Conservation (phyloP, 768 basidiomycete species). For the Kockovaella imperatae region DNA sequence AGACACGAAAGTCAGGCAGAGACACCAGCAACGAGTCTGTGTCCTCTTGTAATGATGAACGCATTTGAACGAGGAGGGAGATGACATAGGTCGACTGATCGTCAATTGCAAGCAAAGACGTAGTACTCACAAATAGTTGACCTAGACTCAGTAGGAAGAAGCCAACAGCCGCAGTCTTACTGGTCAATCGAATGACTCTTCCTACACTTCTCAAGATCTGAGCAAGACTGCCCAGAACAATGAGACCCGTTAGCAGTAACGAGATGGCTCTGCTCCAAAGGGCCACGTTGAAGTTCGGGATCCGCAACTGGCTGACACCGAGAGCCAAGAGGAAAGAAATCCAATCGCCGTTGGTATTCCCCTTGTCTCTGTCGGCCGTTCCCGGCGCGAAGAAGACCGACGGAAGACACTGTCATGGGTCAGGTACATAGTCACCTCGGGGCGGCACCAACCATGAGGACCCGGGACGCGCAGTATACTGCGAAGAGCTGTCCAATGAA, state of each 20-base stretch:
- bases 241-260: constrained; percentile 38
- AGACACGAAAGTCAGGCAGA: constrained; percentile 40
- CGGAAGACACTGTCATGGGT: constrained; percentile 27
- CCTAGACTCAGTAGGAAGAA: constrained; percentile 39
- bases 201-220: constrained; percentile 39
- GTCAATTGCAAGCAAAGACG: not conserved
- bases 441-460: constrained; percentile 29
- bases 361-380: constrained; percentile 16
- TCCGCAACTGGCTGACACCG: constrained; percentile 30
- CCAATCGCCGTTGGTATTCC: constrained; percentile 43
- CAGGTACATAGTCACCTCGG: not conserved
- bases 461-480: constrained; percentile 39
- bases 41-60: constrained; percentile 34
- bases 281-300: constrained; percentile 37
- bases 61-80: constrained; percentile 41
- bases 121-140: constrained; percentile 37
- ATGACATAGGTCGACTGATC: constrained; percentile 41
- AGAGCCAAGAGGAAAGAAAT: constrained; percentile 42
- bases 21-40: constrained; percentile 34
- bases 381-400: constrained; percentile 35
- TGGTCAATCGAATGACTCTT: constrained; percentile 36
- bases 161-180: constrained; percentile 40
- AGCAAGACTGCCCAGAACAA: constrained; percentile 40
- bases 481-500: constrained; percentile 39
- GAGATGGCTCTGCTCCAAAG: constrained; percentile 40